Percentiles rank a stretch among this genome's conserved stretches.
phyloP scores from a whole-genome alignment of 2,329 filamentous ascomycete species.

The Botrytis aclada region DNA sequence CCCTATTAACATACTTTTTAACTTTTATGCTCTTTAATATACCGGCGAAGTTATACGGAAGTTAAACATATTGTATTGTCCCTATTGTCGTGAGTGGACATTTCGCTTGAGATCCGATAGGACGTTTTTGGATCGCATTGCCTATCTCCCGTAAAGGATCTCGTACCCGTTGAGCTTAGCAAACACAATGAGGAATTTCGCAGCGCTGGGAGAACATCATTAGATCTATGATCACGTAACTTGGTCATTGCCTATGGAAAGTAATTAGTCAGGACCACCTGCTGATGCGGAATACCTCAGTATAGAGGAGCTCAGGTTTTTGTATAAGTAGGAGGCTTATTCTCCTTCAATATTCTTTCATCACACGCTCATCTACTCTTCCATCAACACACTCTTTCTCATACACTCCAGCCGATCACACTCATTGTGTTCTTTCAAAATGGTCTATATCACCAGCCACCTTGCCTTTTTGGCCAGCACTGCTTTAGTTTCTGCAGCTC shows the following conservation, averaged over 20 bases:
- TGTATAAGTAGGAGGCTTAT: background rate
- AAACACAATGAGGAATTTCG: background rate
- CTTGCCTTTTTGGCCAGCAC: background rate
- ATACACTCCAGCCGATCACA: too few species aligned
- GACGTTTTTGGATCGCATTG: background rate
- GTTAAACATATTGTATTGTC: background rate
- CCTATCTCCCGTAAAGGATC: background rate
- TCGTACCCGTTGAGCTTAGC: background rate
- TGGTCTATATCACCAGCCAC: background rate
- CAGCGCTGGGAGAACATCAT: background rate
- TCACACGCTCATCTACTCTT: background rate
- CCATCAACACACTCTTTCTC: background rate
- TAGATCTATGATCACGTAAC: background rate
- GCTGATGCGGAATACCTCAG: too few species aligned
- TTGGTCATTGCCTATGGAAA: too few species aligned
- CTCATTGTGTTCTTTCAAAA: background rate
- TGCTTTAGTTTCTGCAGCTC: background rate
- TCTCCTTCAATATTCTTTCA: background rate
- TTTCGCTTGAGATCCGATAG: background rate
- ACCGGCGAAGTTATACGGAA: background rate
- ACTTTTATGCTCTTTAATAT: background rate
- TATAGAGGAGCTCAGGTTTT: background rate
- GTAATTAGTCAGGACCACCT: fast-evolving
- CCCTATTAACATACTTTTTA: background rate
- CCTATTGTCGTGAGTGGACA: background rate